phyloP scores from a whole-genome alignment of 495 filamentous ascomycete genomes.

The Tetracladium marchalianum region DNA sequence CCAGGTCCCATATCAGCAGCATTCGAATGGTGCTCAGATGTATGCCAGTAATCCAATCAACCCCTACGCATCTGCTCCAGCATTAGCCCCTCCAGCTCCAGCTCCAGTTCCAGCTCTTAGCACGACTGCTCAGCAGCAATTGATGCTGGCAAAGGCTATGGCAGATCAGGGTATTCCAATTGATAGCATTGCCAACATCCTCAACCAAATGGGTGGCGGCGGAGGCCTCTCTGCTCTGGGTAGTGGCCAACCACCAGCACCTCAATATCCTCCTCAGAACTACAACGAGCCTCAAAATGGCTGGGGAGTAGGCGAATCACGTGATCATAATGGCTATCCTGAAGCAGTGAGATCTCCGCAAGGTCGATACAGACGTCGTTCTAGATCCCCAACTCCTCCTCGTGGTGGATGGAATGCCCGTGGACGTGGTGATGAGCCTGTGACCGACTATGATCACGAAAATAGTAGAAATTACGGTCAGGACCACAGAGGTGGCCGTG shows the following conservation, averaged over 20 bases:
- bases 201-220: conserved; percentile 24
- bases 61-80: conserved; percentile 28
- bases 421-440: conserved; percentile 39
- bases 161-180: conserved; percentile 48
- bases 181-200: conserved; percentile 48
- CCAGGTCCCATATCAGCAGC: conserved; percentile 38
- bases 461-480: conserved; percentile 37
- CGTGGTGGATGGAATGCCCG: conserved; percentile 42
- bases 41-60: conserved; percentile 35
- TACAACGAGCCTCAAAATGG: conserved; percentile 12
- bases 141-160: conserved; percentile 44
- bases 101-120: conserved; percentile 22
- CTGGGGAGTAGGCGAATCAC: conserved; percentile 36
- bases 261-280: conserved; percentile 11
- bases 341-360: conserved; percentile 40
- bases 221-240: conserved; percentile 22
- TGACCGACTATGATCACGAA: conserved; percentile 29
- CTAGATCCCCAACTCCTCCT: conserved; percentile 59
- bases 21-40: conserved; percentile 25
- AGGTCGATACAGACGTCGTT: conserved; percentile 59
- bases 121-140: conserved; percentile 49
- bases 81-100: conserved; percentile 20
- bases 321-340: conserved; percentile 47
- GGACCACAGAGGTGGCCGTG: conserved; percentile 42
- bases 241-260: conserved; percentile 24